Conservation (phyloP, 345 rosid genomes). For the Ceriops zippeliana region DNA sequence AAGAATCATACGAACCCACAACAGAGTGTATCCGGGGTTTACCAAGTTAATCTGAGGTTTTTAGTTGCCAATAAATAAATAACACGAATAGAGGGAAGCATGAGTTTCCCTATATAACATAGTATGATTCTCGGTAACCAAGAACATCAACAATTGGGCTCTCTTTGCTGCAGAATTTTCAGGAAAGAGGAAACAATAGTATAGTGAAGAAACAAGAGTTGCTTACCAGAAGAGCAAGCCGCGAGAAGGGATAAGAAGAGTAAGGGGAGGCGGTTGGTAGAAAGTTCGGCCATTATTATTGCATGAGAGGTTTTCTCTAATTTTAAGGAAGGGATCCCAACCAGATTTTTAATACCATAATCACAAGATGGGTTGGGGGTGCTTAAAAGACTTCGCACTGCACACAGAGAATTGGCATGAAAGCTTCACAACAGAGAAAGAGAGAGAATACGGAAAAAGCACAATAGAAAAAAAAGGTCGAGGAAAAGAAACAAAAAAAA, state of each 20-base stretch:
- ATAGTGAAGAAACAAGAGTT: neutral
- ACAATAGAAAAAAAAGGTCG: constrained; percentile 24
- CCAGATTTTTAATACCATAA: constrained; percentile 18
- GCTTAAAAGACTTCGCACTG: constrained; percentile 26
- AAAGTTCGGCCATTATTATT: constrained; percentile 38
- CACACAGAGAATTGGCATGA: constrained; percentile 20
- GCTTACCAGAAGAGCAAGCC: constrained; percentile 23
- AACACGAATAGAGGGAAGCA: no score
- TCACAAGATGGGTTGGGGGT: constrained; percentile 1
- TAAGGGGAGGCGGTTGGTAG: constrained; percentile 23
- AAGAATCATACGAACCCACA: no score
- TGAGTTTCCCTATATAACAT: no score
- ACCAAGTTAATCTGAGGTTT: no score
- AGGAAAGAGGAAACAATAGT: neutral
- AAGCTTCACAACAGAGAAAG: constrained; percentile 10
- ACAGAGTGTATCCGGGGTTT: no score
- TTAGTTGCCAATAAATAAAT: no score
- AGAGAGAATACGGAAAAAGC: constrained; percentile 17
- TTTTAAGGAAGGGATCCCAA: constrained; percentile 25
- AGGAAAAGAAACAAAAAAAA: constrained; percentile 1
- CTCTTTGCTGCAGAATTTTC: neutral
- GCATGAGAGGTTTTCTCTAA: constrained; percentile 16
- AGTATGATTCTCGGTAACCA: neutral
- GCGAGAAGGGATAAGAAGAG: constrained; percentile 19
- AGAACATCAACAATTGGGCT: neutral